Conservation (phyloP, 768 basidiomycete species). For the Goffeauzyma gilvescens region DNA sequence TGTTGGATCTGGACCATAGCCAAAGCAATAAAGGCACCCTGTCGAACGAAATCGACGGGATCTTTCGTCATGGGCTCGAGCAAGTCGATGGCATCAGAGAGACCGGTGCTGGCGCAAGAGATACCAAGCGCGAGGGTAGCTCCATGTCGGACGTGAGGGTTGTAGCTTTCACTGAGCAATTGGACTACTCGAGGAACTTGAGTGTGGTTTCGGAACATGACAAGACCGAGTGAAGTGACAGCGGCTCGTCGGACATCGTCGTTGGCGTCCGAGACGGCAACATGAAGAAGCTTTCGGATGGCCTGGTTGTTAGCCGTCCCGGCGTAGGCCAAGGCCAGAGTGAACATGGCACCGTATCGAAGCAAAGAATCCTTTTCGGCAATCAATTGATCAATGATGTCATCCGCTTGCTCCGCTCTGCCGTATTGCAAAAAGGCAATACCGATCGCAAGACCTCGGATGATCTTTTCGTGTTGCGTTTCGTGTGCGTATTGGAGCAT, state of each 20-base stretch:
- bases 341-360: conserved; percentile 94
- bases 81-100: conserved; percentile 88
- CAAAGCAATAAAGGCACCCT: conserved; percentile 85
- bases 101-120: conserved; percentile 89
- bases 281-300: conserved; percentile 73
- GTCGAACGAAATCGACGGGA: conserved; percentile 92
- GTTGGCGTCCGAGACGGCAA: conserved; percentile 93
- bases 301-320: conserved; percentile 90
- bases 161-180: conserved; percentile 90
- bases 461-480: conserved; percentile 98
- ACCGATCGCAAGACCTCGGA: conserved; percentile 81
- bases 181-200: conserved; percentile 96
- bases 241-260: conserved; percentile 94
- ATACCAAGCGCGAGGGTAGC: conserved; percentile 91
- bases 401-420: conserved; percentile 75
- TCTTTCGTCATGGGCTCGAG: conserved; percentile 97
- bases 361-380: conserved; percentile 93
- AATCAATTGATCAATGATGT: conserved; percentile 55
- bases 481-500: conserved; percentile 93
- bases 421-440: conserved; percentile 83
- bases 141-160: conserved; percentile 93
- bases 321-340: conserved; percentile 85
- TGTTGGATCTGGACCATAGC: conserved; percentile 96
- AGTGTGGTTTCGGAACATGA: conserved; percentile 87
- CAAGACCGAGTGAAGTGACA: conserved; percentile 83